Base-by-base conservation (phyloP, 2,329 filamentous ascomycete genomes). In the Diaporthe aspalathi region DNA sequence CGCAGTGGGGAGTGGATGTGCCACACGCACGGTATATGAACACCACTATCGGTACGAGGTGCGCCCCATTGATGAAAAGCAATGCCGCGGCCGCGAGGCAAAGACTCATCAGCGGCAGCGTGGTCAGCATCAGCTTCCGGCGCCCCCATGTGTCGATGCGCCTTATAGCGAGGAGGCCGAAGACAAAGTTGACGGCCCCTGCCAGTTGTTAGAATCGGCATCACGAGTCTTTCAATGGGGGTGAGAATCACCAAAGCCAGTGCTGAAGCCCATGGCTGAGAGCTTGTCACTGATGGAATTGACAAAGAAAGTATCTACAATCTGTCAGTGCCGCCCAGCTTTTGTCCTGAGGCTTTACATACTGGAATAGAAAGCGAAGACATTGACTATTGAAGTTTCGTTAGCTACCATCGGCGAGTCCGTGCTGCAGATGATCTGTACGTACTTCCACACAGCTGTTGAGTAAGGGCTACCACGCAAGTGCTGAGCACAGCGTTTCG, bases 361-460 rank as follows among this genome's bases (percentile, higher is more conserved):
- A 80, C 82, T 80, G 0, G 82, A 84, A 73, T 86, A 85, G 65
- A 86, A 85, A 0, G 83, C 83, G 5, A 84, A 77, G 0, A 85
- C 77, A 22, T 83, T 84, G 69, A 82, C 78, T 82, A 35, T 68
- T 24, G 22, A 20, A 1, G 6, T 17, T 8, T 5, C 3, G 14
- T 54, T 35, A 56, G 54, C 57, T 27, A 43, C 24, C 14, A 12
- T 11, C 16, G 9, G 3, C 6, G 7, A 32, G 5, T 50, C 7
- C 0, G 2, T 24, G 9, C 6, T 5, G 6, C 9, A 2, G 16
- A 9, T 17, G 38, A 5, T 16, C 2, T 35, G n/a, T 52, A 75
- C 79, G 73, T 75, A 80, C 79, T 80, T n/a, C 79, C 79, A 57
- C 79, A 80, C 14, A 80, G 70, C 43, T 80, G 79, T 52, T 81